A percentile compares a stretch with the other conserved stretches of the same genome.
phyloP scores from a whole-genome alignment of 2,329 filamentous ascomycete genomes.

The Colletotrichum phormii region DNA sequence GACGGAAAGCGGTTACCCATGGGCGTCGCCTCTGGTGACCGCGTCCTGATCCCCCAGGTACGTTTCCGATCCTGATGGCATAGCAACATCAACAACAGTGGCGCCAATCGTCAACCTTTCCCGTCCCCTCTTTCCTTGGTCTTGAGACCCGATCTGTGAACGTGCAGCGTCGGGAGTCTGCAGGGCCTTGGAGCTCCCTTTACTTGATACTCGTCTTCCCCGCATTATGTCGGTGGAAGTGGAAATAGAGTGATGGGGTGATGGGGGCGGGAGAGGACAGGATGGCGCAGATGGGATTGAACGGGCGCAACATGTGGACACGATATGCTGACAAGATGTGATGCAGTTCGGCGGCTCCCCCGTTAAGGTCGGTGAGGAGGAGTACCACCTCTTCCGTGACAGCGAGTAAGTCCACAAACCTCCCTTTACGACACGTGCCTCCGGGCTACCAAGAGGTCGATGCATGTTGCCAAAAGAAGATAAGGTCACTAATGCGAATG shows the following conservation, averaged over 20 bases:
- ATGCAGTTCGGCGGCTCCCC: constrained; percentile 89
- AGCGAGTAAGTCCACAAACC: constrained; percentile 82
- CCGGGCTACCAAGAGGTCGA: not conserved
- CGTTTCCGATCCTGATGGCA: constrained; percentile 44
- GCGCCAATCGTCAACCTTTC: not conserved
- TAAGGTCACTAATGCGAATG: not conserved
- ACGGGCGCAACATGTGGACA: not conserved
- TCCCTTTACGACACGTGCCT: not conserved
- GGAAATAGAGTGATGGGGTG: not conserved
- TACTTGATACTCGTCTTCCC: not conserved
- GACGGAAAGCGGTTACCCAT: constrained; percentile 89
- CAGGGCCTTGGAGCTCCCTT: not conserved
- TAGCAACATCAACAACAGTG: too few species aligned
- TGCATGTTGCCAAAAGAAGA: constrained; percentile 14
- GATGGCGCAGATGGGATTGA: not conserved
- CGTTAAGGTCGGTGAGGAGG: constrained; percentile 97
- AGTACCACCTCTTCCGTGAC: constrained; percentile 96
- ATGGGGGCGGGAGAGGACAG: not conserved
- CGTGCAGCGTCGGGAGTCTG: not conserved
- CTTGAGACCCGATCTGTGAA: not conserved
- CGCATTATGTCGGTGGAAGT: not conserved
- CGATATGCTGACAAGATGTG: constrained; percentile 13
- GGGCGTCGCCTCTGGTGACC: constrained; percentile 86
- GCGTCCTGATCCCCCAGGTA: constrained; percentile 95
- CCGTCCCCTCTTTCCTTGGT: not conserved